Conservation (phyloP, 495 filamentous ascomycete genomes). For the Aspergillus nidulans region DNA sequence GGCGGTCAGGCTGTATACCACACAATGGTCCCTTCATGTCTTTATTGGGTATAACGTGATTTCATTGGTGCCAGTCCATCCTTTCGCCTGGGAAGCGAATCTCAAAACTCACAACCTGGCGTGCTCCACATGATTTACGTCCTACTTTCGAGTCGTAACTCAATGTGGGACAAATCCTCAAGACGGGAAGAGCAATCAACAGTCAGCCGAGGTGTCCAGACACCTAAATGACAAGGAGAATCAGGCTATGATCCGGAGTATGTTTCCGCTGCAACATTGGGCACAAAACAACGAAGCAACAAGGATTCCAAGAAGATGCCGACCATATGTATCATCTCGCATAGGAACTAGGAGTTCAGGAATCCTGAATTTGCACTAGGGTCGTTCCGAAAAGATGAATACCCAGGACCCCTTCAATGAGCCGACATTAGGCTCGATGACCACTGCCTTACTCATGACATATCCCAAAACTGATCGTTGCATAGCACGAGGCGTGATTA, state of each 20-base stretch:
- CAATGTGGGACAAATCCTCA: constrained; percentile 4
- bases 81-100: constrained; percentile 3
- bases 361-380: neutral
- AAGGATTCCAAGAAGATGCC: constrained; percentile 12
- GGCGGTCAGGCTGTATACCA: neutral
- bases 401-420: neutral
- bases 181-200: neutral
- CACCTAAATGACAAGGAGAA: neutral
- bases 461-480: neutral
- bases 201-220: neutral
- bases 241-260: neutral
- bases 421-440: neutral
- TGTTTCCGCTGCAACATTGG: constrained; percentile 21
- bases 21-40: neutral
- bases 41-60: neutral
- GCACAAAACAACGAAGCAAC: constrained; percentile 18
- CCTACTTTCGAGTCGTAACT: neutral
- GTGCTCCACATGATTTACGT: neutral
- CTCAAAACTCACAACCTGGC: neutral
- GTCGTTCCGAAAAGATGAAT: neutral
- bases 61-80: constrained; percentile 5
- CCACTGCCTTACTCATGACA: neutral
- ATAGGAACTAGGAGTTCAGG: neutral
- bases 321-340: neutral
- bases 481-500: neutral